Base-by-base conservation (phyloP, 495 filamentous ascomycete species). In the Penicillium bialowiezense region DNA sequence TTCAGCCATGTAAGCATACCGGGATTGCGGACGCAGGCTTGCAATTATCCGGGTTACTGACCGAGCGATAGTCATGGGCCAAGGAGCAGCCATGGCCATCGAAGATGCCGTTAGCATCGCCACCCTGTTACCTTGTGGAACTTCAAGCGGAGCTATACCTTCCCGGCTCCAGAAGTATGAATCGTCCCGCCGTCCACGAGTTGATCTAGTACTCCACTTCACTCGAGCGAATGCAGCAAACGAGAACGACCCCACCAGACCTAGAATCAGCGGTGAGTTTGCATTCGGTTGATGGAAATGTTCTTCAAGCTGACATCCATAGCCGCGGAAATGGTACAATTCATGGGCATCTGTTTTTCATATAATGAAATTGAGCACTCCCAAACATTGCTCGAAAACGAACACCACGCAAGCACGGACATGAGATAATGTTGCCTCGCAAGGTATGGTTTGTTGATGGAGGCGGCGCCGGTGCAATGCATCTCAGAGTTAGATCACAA, bases 101-200 rank as follows among this genome's bases (percentile, higher is more conserved):
- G 82, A 88, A 56, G 82, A 86, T 52, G 81, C 76, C 4, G 76
- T 79, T 0, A 69, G 77, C 5, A 64, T 86, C 1, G 75, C 72
- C 6, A 70, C 73, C 12, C 56, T 85, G 1, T 67, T 86, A 3
- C 75, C 76, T 0, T 9, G 51, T 12, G 76, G 71, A 0, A 80
- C 70, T 0, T 39, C 46, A 2, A 17, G 52, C 0, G 45, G 54
- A 1, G 74, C 79, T 6, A 64, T 86, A 9, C 56, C 69, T 0
- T 59, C 63, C 3, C 69, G 80, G 2, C 59, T 86, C 13, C 58
- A 67, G 50, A 48, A 85, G 7, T 88, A 85, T 53, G 68, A 84
- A 44, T 55, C 67, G 15, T 70, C 75, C 12, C 58, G 82, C 15
- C 58, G 52, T 1, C 45, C 52, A 2, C 54, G 63, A 1, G 49